Evolutionary conservation across 768 basidiomycete species (phyloP).

Genomic region (Neoboletus brunneissimus): DNA sequence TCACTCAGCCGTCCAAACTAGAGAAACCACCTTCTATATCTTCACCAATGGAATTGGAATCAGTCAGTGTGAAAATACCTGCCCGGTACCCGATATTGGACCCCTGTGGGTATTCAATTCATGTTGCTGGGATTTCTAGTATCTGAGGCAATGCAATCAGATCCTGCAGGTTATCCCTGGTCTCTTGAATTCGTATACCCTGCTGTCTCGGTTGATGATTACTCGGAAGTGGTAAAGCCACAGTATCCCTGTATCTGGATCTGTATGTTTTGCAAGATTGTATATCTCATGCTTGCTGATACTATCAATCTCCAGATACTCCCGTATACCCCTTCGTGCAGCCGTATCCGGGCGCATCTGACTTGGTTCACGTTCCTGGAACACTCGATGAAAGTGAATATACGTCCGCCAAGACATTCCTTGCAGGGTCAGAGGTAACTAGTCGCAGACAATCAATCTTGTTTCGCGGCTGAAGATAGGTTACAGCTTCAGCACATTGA

Average conservation of each 20-base stretch:
- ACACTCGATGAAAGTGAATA: slow-evolving; percentile 1
- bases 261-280: slow-evolving; percentile 18
- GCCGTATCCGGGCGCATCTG: slow-evolving; percentile 5
- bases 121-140: neutral
- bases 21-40: neutral
- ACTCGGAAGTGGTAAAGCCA: neutral
- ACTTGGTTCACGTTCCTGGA: slow-evolving; percentile 3
- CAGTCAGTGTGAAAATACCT: slow-evolving; percentile 14
- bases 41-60: neutral
- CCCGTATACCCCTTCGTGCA: slow-evolving; percentile 17
- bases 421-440: slow-evolving; percentile 15
- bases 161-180: slow-evolving; percentile 28
- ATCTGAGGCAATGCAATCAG: slow-evolving; percentile 2
- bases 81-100: slow-evolving; percentile 27
- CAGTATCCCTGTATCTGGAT: slow-evolving; percentile 24
- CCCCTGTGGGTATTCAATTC: slow-evolving; percentile 32
- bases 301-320: slow-evolving; percentile 4
- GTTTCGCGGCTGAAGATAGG: slow-evolving; percentile 1
- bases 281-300: neutral
- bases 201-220: slow-evolving; percentile 2
- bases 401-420: neutral
- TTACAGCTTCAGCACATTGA: neutral
- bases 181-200: slow-evolving; percentile 28
- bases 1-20: neutral
- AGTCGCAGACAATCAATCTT: neutral